Evolutionary conservation across 495 filamentous ascomycete genomes (phyloP).

Genomic region (Penicillium pulvis): DNA sequence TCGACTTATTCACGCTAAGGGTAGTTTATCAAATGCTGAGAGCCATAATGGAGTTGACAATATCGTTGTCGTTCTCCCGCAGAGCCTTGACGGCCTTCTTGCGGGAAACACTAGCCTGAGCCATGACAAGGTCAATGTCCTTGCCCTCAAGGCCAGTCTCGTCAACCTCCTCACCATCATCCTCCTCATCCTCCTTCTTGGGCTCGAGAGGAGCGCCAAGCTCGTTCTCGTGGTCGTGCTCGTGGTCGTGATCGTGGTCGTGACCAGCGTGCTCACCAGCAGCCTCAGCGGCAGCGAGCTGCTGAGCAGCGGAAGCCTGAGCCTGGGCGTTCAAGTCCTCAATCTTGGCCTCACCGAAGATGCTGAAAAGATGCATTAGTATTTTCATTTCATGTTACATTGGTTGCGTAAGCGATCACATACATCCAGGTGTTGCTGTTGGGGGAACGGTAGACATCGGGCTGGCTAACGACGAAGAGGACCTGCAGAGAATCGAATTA

Average conservation of each 20-base stretch:
- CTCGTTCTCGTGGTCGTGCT: slow-evolving; percentile 65
- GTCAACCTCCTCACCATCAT: slow-evolving; percentile 95
- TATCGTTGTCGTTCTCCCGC: slow-evolving; percentile 99
- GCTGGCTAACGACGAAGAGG: slow-evolving; percentile 98
- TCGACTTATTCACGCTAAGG: slow-evolving; percentile 7
- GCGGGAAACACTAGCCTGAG: slow-evolving; percentile 90
- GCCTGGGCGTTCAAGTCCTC: slow-evolving; percentile 98
- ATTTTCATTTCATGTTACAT: background rate
- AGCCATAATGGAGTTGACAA: slow-evolving; percentile 99
- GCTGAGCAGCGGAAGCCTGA: slow-evolving; percentile 89
- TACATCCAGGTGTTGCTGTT: slow-evolving; percentile 99
- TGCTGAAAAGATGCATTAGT: slow-evolving; percentile 56
- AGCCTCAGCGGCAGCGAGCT: slow-evolving; percentile 78
- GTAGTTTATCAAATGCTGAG: slow-evolving; percentile 76
- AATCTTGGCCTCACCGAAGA: slow-evolving; percentile 99
- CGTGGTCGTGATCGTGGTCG: slow-evolving; percentile 72
- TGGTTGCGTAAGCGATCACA: slow-evolving; percentile 35
- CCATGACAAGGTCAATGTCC: slow-evolving; percentile 99
- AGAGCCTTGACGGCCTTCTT: slow-evolving; percentile 99
- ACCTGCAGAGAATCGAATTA: slow-evolving; percentile 58
- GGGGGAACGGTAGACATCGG: slow-evolving; percentile 98
- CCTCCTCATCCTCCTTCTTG: slow-evolving; percentile 88
- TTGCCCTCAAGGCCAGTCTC: slow-evolving; percentile 93
- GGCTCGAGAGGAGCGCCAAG: slow-evolving; percentile 73
- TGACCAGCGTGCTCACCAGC: slow-evolving; percentile 78